phyloP scores from a whole-genome alignment of 495 filamentous ascomycete species.

The Penicillium simplicissimum region DNA sequence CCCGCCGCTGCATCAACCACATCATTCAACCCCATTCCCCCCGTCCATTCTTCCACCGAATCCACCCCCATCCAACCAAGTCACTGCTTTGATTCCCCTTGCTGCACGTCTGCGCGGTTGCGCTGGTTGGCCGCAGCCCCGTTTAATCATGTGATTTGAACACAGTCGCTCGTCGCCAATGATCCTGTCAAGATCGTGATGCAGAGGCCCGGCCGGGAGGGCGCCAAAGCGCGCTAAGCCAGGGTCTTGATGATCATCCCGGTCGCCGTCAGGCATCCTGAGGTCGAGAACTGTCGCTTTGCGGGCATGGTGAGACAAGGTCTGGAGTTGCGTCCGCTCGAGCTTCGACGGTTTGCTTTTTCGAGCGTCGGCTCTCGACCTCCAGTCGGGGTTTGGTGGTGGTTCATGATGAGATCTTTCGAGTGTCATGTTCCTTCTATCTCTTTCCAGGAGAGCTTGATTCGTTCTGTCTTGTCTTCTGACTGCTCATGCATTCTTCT shows the following conservation, averaged over 20 bases:
- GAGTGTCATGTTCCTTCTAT: not conserved
- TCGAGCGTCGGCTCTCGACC: not conserved
- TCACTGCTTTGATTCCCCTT: conserved; percentile 22
- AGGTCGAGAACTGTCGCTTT: conserved; percentile 26
- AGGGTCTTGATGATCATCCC: conserved; percentile 30
- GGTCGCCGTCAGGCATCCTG: conserved; percentile 24
- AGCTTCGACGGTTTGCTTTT: conserved; percentile 9
- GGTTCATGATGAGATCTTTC: not conserved
- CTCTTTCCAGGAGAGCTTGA: not conserved
- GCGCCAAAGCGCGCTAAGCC: conserved; percentile 24
- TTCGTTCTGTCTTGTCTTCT: not conserved
- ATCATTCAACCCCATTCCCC: conserved; percentile 7
- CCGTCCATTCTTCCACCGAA: conserved; percentile 4
- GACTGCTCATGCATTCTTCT: not conserved
- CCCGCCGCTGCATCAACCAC: conserved; percentile 2
- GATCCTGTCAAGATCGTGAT: conserved; percentile 20
- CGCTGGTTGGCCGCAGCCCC: conserved; percentile 42
- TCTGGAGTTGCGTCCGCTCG: conserved; percentile 16
- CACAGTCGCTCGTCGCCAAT: conserved; percentile 30
- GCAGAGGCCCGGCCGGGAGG: conserved; percentile 15
- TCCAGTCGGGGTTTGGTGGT: conserved; percentile 5
- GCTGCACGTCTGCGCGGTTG: conserved; percentile 43
- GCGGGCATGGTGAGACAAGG: conserved; percentile 32
- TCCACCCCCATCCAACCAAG: conserved; percentile 19
- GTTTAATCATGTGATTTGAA: conserved; percentile 44